Conservation (phyloP, 306 rosid species). For the Castanopsis chinensis region DNA sequence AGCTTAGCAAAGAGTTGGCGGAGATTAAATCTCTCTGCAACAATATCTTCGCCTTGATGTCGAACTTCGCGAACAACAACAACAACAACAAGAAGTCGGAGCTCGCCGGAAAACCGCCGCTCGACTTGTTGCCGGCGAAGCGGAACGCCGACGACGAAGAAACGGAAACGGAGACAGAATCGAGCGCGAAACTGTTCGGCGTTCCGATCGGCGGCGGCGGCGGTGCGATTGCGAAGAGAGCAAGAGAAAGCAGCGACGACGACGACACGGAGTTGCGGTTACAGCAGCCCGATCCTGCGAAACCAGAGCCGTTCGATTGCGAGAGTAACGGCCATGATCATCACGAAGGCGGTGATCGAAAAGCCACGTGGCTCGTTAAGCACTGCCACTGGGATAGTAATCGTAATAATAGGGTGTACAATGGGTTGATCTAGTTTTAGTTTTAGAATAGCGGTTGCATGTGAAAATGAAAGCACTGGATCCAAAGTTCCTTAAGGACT, state of each 20-base stretch:
- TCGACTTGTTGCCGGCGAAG: slow-evolving; percentile 57
- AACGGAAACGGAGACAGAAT: slow-evolving; percentile 9
- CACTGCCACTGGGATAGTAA: slow-evolving; percentile 31
- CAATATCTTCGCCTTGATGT: slow-evolving; percentile 65
- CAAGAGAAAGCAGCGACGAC: slow-evolving; percentile 43
- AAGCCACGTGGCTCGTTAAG: slow-evolving; percentile 52
- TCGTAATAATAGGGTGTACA: slow-evolving; percentile 52
- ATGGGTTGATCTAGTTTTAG: slow-evolving; percentile 23
- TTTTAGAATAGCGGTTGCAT: neutral
- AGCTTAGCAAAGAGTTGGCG: slow-evolving; percentile 61
- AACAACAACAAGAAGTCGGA: slow-evolving; percentile 17
- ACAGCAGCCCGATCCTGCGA: slow-evolving; percentile 36
- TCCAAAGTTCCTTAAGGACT: slow-evolving; percentile 40
- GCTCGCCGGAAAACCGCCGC: slow-evolving; percentile 39
- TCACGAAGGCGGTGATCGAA: slow-evolving; percentile 17
- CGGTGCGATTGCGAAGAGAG: slow-evolving; percentile 33
- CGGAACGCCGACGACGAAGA: slow-evolving; percentile 25
- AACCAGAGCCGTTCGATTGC: slow-evolving; percentile 58
- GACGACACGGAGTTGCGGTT: slow-evolving; percentile 47
- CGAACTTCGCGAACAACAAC: slow-evolving; percentile 38
- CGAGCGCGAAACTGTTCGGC: slow-evolving; percentile 61
- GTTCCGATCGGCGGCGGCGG: slow-evolving; percentile 56
- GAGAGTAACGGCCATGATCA: slow-evolving; percentile 21
- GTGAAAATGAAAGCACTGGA: slow-evolving; percentile 27
- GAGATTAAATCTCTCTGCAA: slow-evolving; percentile 77